phyloP scores from a whole-genome alignment of 331 rosid species.

The Malus hybrid region DNA sequence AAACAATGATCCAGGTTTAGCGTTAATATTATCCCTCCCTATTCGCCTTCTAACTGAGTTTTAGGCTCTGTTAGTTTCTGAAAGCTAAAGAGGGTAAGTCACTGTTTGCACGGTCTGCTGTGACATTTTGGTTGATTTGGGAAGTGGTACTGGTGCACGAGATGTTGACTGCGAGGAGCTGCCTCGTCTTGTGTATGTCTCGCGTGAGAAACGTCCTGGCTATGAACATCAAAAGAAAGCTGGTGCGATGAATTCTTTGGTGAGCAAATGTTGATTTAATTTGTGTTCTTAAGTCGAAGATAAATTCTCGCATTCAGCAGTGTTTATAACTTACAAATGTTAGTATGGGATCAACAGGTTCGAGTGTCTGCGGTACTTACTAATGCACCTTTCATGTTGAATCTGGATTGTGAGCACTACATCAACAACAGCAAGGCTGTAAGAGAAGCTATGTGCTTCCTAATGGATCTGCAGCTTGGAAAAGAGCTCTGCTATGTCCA shows the following conservation, averaged over 20 bases:
- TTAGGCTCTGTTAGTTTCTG: not conserved
- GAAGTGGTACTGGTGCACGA: constrained; percentile 63
- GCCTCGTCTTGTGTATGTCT: constrained; percentile 76
- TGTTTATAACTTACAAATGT: constrained; percentile 10
- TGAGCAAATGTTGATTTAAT: constrained; percentile 26
- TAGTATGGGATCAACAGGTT: constrained; percentile 34
- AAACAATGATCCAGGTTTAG: constrained; percentile 68
- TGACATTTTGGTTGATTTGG: constrained; percentile 18
- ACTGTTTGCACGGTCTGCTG: not conserved
- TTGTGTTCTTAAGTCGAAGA: not conserved
- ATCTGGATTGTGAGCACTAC: constrained; percentile 96
- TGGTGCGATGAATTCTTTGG: constrained; percentile 92
- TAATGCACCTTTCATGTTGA: constrained; percentile 86
- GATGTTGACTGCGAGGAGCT: constrained; percentile 70
- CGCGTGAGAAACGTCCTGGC: constrained; percentile 77
- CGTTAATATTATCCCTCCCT: not conserved
- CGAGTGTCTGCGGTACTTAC: constrained; percentile 92
- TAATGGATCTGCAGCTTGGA: constrained; percentile 82
- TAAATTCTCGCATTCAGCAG: constrained; percentile 5
- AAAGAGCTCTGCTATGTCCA: constrained; percentile 78
- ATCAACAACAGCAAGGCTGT: constrained; percentile 83
- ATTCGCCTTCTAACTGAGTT: not conserved
- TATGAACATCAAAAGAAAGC: constrained; percentile 81
- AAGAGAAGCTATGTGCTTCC: constrained; percentile 93
- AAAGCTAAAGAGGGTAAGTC: not conserved